phyloP scores from a whole-genome alignment of 225 moss, liverwort and hornwort species.

The Sphagnum contortum region DNA sequence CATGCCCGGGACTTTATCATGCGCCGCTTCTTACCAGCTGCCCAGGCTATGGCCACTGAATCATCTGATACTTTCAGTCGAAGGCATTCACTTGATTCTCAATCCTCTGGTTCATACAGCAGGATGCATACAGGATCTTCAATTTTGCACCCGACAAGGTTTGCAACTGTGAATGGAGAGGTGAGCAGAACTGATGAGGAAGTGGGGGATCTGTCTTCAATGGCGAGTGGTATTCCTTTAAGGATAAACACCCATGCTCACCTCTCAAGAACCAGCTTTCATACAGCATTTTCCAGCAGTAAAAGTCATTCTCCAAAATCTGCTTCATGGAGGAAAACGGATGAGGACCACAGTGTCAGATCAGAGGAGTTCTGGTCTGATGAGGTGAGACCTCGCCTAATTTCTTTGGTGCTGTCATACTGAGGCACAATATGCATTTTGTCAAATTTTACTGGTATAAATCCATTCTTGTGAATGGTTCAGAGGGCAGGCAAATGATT shows the following conservation, averaged over 20 bases:
- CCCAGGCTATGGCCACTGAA: constrained; percentile 1
- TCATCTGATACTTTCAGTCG: neutral
- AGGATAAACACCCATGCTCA: neutral
- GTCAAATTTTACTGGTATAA: neutral
- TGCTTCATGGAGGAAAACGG: neutral
- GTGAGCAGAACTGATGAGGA: neutral
- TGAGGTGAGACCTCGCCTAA: neutral
- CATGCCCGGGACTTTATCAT: constrained; percentile 3
- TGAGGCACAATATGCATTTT: neutral
- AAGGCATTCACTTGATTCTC: neutral
- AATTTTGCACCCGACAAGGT: neutral
- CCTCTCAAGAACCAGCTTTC: neutral
- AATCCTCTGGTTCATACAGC: neutral
- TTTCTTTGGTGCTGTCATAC: too few species aligned
- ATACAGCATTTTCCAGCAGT: neutral
- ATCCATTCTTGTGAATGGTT: neutral
- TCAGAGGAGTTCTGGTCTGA: constrained; percentile 5
- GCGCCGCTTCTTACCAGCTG: constrained; percentile 3
- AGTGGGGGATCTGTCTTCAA: neutral
- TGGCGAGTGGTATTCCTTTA: neutral
- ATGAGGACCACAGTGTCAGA: neutral
- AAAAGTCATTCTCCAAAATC: neutral
- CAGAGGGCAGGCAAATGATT: neutral
- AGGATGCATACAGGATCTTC: neutral
- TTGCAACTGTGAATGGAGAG: neutral